These are phyloP conservation scores for Shiraia bambusicola DNA, from an alignment of 2,329 filamentous ascomycete genomes.

Conservation along the genomic window DNA sequence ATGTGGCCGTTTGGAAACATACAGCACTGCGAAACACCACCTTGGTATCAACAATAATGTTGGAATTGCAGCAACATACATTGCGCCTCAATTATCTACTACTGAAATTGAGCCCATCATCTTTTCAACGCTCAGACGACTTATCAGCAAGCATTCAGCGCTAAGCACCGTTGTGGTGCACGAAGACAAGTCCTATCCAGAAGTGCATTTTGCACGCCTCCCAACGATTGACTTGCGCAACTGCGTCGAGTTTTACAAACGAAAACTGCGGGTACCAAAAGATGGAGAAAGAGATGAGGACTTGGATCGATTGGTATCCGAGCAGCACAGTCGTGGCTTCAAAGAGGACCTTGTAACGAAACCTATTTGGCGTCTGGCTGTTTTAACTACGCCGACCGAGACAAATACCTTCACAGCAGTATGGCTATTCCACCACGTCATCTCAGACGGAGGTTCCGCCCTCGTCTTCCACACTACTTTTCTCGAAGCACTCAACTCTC, in stretches of 20 bases:
- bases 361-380: slow-evolving; percentile 51
- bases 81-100: background rate
- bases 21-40: slow-evolving; percentile 48
- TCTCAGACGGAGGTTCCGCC: slow-evolving; percentile 51
- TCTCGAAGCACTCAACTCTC: slow-evolving; percentile 35
- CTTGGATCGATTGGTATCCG: slow-evolving; percentile 45
- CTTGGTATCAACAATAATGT: slow-evolving; percentile 50
- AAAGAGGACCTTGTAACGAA: slow-evolving; percentile 24
- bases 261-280: slow-evolving; percentile 14
- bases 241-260: slow-evolving; percentile 38
- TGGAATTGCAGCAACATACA: slow-evolving; percentile 42
- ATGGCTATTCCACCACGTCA: slow-evolving; percentile 53
- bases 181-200: slow-evolving; percentile 41
- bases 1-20: slow-evolving; percentile 46
- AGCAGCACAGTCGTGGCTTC: slow-evolving; percentile 47
- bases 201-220: slow-evolving; percentile 50
- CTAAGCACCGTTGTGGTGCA: slow-evolving; percentile 48
- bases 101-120: slow-evolving; percentile 32
- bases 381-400: slow-evolving; percentile 19
- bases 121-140: slow-evolving; percentile 37
- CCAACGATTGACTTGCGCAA: slow-evolving; percentile 46
- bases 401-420: slow-evolving; percentile 43
- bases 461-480: slow-evolving; percentile 50
- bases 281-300: slow-evolving; percentile 41
- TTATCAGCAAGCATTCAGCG: slow-evolving; percentile 46